Evolutionary conservation across 805 yeast species (phyloP).

Genomic region (Cyberlindnera mrakii): DNA sequence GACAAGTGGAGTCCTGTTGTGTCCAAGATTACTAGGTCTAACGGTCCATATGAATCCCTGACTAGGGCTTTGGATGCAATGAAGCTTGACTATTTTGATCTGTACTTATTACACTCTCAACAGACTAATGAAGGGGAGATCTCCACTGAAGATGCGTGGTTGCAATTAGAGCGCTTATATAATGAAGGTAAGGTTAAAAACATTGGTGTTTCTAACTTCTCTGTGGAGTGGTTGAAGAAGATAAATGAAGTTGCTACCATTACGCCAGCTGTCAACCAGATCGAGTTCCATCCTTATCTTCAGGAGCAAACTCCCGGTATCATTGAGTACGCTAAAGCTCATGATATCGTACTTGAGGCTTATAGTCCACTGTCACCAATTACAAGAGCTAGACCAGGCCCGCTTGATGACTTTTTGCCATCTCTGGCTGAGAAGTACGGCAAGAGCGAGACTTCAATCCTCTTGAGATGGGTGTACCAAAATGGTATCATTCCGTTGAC

Average conservation of each 20-base stretch:
- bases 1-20: constrained; percentile 42
- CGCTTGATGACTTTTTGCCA: constrained; percentile 31
- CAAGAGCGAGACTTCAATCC: constrained; percentile 48
- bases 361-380: constrained; percentile 50
- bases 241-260: constrained; percentile 37
- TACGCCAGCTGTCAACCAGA: constrained; percentile 59
- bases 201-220: constrained; percentile 67
- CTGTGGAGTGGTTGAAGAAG: constrained; percentile 42
- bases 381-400: constrained; percentile 32
- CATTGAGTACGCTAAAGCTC: constrained; percentile 38
- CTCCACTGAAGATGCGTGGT: constrained; percentile 46
- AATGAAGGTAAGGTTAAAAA: constrained; percentile 49
- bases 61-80: constrained; percentile 38
- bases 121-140: constrained; percentile 25
- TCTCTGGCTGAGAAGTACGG: constrained; percentile 45
- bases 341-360: constrained; percentile 49
- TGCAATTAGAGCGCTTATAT: constrained; percentile 34
- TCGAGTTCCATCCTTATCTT: constrained; percentile 62
- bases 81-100: constrained; percentile 47
- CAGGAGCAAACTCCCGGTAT: constrained; percentile 60
- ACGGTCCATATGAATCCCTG: constrained; percentile 40
- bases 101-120: constrained; percentile 51
- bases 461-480: constrained; percentile 61
- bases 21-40: constrained; percentile 20
- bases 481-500: constrained; percentile 62